Base-by-base conservation (phyloP, 805 yeast genomes). In the Kuraishia cidri region DNA sequence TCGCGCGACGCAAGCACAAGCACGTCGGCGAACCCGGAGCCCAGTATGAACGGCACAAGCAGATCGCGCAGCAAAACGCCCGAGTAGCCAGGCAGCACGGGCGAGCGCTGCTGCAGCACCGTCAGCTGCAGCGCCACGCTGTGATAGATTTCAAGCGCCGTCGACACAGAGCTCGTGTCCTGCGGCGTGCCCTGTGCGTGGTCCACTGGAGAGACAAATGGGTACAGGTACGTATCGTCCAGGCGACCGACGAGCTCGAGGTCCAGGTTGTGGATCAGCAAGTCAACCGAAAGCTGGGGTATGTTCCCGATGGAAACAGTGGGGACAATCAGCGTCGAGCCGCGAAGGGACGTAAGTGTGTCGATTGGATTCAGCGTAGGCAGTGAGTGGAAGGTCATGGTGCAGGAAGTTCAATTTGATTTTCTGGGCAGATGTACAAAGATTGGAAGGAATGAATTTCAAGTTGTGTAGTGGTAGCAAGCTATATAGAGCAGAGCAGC, bases 221-320 rank as follows among this genome's bases (percentile, higher is more conserved):
- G 95, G 47, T 81, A 83, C 6, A 87, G 54, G 41, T 62, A 71
- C 3, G 60, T 52, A 32, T 76, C 77, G 44, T 81, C 80, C 19
- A 88, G 54, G 11, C 69, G 47, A 8, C 70, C 75, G 3, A 79
- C 62, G 24, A 69, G 69, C 35, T 54, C 40, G 37, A 79, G 69
- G 4, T 62, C 64, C 16, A 70, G 56, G n/a, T 78, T 72, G 45
- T 79, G 80, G 7, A 87, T 61, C 17, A 90, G 56, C 20, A 88
- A 60, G 52, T 88, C 97, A 5, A 71, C 54, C 0, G 88, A 57
- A 31, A 90, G 58, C 52, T 92, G 98, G 0, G 97, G 94, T 3
- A 87, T 80, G 46, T 90, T 92, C 6, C 95, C 97, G 5, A 84
- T 69, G 3, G 96, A 75, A 0, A 92, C 81, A 0, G 87, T 57